A percentile compares a stretch with the other conserved stretches of the same genome.
These are phyloP conservation scores for Aspergillus avenaceus DNA, from an alignment of 495 filamentous ascomycete species.

Conservation along the genomic window DNA sequence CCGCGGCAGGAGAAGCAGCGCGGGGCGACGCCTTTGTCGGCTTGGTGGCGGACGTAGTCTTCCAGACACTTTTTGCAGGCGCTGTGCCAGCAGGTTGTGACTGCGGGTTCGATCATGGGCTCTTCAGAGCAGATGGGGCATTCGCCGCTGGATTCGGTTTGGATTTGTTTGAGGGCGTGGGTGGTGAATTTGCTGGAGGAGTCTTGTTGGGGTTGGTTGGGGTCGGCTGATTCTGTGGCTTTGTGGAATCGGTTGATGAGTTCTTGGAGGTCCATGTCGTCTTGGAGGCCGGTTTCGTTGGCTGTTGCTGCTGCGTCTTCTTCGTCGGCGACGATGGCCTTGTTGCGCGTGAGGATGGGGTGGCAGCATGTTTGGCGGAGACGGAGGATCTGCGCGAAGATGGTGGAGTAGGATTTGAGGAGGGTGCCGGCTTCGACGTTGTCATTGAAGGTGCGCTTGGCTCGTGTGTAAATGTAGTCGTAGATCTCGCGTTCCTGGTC, in stretches of 20 bases:
- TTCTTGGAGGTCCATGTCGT: slow-evolving; percentile 92
- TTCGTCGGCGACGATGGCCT: slow-evolving; percentile 80
- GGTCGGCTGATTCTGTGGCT: slow-evolving; percentile 55
- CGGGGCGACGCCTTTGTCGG: slow-evolving; percentile 66
- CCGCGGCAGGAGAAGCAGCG: slow-evolving; percentile 88
- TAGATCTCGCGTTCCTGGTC: slow-evolving; percentile 85
- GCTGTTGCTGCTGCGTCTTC: slow-evolving; percentile 77
- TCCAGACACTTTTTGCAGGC: slow-evolving; percentile 89
- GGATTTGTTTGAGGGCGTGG: slow-evolving; percentile 84
- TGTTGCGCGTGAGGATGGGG: slow-evolving; percentile 81
- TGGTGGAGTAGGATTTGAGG: slow-evolving; percentile 89
- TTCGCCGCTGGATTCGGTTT: slow-evolving; percentile 80
- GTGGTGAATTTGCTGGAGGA: slow-evolving; percentile 63
- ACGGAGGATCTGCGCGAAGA: slow-evolving; percentile 93
- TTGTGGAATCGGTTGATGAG: slow-evolving; percentile 79
- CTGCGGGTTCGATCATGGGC: slow-evolving; percentile 87
- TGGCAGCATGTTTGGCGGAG: slow-evolving; percentile 95
- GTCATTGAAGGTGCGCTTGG: slow-evolving; percentile 75
- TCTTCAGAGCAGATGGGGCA: slow-evolving; percentile 95
- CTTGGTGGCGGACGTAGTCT: slow-evolving; percentile 83
- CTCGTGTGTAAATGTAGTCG: slow-evolving; percentile 77
- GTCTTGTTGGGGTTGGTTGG: slow-evolving; percentile 29
- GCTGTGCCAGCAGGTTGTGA: slow-evolving; percentile 95
- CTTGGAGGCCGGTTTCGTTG: slow-evolving; percentile 74
- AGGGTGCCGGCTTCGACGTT: slow-evolving; percentile 90